phyloP scores from a whole-genome alignment of 2,329 filamentous ascomycete species.

The Penicillium sp. region DNA sequence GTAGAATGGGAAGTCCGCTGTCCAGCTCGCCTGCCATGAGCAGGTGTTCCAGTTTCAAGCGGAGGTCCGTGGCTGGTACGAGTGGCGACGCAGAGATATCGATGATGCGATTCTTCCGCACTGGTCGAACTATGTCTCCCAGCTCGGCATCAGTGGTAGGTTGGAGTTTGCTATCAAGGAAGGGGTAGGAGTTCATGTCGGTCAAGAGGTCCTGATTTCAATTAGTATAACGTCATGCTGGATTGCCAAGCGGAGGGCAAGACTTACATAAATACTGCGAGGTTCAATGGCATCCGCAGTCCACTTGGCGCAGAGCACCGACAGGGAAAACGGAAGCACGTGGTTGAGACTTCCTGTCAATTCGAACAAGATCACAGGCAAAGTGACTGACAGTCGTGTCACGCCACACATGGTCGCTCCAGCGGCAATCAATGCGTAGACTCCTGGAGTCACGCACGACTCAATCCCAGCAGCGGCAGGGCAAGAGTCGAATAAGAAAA shows the following conservation, averaged over 20 bases:
- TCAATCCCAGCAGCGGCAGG: slow-evolving; percentile 65
- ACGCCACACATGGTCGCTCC: slow-evolving; percentile 98
- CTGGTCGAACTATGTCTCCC: slow-evolving; percentile 77
- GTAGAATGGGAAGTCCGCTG: slow-evolving; percentile 82
- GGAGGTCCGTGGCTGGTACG: slow-evolving; percentile 72
- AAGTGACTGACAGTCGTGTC: slow-evolving; percentile 85
- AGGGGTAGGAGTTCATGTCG: slow-evolving; percentile 96
- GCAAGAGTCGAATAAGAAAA: slow-evolving; percentile 73
- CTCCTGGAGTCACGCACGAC: slow-evolving; percentile 90
- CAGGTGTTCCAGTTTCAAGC: slow-evolving; percentile 75
- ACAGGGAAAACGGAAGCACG: slow-evolving; percentile 88
- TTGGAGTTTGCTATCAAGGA: slow-evolving; percentile 93
- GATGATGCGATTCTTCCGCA: slow-evolving; percentile 75
- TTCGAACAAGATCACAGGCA: slow-evolving; percentile 94
- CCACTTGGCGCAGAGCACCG: slow-evolving; percentile 96
- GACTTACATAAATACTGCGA: slow-evolving; percentile 79
- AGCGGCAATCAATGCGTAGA: slow-evolving; percentile 91
- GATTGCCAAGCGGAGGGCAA: not conserved
- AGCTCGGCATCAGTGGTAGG: slow-evolving; percentile 87
- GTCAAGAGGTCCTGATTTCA: slow-evolving; percentile 73
- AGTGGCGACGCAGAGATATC: slow-evolving; percentile 83
- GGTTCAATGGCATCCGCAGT: slow-evolving; percentile 94
- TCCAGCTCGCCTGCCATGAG: slow-evolving; percentile 88
- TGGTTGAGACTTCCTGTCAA: slow-evolving; percentile 93
- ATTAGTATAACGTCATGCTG: slow-evolving; percentile 20